Evolutionary conservation across 139 green algal species (phyloP).

Genomic region (Chlamydomonas schloesseri): DNA sequence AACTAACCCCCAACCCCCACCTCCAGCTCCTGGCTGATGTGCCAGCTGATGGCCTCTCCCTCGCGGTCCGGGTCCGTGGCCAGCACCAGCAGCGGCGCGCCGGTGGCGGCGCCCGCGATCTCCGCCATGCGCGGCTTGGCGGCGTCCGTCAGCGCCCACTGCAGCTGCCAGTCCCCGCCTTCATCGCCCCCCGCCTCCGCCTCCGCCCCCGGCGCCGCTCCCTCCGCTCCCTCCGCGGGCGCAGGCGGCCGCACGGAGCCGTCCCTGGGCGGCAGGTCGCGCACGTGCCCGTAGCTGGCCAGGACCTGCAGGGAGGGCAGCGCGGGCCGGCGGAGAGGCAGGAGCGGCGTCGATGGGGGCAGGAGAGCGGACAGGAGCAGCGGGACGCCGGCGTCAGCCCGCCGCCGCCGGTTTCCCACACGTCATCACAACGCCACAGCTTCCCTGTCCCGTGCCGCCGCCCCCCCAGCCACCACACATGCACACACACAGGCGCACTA

Average conservation of each 20-base stretch:
- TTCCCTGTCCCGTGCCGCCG: too few relatives aligned
- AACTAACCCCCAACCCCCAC: constrained; percentile 74
- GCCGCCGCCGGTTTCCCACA: too few relatives aligned
- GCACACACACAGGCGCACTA: too few relatives aligned
- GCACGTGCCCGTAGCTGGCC: constrained; percentile 92
- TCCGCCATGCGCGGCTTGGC: constrained; percentile 46
- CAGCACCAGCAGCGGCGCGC: constrained; percentile 75
- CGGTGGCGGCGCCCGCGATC: constrained; percentile 43
- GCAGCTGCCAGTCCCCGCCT: constrained; percentile 64
- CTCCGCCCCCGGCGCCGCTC: too few relatives aligned
- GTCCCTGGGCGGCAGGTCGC: constrained; percentile 80
- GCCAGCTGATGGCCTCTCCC: constrained; percentile 98
- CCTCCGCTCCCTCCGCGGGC: too few relatives aligned
- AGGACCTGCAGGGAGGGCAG: constrained; percentile 79
- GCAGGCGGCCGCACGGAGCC: constrained; percentile 71
- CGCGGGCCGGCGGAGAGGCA: too few relatives aligned
- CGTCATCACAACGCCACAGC: too few relatives aligned
- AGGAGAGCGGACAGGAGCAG: too few relatives aligned
- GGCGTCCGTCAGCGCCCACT: constrained; percentile 57
- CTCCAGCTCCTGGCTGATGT: constrained; percentile 87
- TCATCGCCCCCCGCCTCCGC: too few relatives aligned
- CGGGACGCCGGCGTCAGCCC: too few relatives aligned
- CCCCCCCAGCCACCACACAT: not conserved
- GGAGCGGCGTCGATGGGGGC: too few relatives aligned
- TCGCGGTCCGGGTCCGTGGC: constrained; percentile 96